Percentiles rank a stretch among this genome's conserved stretches.
Conservation (phyloP, 768 basidiomycete genomes). For the Boletus huronensis region DNA sequence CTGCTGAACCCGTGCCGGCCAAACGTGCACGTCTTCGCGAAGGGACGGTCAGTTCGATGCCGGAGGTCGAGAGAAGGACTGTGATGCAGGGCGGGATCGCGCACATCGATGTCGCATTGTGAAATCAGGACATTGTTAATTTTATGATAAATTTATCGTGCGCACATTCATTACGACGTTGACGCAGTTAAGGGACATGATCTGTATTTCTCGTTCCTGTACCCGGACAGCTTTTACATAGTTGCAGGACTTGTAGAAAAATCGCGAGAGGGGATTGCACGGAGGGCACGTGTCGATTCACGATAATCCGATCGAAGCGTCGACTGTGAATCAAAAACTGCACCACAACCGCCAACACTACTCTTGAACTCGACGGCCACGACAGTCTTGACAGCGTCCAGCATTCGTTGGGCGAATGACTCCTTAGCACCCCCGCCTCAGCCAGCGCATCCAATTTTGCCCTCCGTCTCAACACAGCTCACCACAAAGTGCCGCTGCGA, state of each 20-base stretch:
- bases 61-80: conserved; percentile 23
- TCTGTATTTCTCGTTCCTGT: background rate
- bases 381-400: background rate
- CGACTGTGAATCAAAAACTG: conserved; percentile 15
- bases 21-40: conserved; percentile 24
- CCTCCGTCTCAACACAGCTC: background rate
- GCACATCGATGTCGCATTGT: conserved; percentile 25
- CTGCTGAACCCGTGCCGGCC: background rate
- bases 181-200: background rate
- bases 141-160: conserved; percentile 20
- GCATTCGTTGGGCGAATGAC: background rate
- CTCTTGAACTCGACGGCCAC: background rate
- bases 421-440: background rate
- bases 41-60: conserved; percentile 10
- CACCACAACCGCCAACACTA: background rate
- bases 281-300: conserved; percentile 17
- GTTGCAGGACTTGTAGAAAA: background rate
- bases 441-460: background rate
- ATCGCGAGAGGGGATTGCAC: background rate
- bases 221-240: background rate
- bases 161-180: background rate
- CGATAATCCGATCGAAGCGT: conserved; percentile 23
- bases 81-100: conserved; percentile 25
- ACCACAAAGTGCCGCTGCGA: background rate
- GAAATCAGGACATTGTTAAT: conserved; percentile 1